A percentile compares a stretch with the other conserved stretches of the same genome.
Evolutionary conservation across 306 rosid genomes (phyloP).

Genomic region (Begonia peltatifolia): DNA sequence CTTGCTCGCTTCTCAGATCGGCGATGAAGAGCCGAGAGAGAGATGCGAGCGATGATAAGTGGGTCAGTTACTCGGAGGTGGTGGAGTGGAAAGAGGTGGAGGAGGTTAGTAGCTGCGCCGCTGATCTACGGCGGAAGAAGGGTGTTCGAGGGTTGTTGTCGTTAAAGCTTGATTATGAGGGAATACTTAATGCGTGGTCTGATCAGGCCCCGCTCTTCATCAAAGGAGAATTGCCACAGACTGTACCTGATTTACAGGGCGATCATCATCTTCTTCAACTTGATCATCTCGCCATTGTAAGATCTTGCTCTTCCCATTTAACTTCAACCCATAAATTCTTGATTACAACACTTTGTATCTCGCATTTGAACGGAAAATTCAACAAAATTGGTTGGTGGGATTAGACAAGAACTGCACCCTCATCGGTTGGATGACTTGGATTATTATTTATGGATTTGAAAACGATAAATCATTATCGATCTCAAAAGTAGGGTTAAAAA

Average conservation of each 20-base stretch:
- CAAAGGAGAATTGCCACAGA: slow-evolving; percentile 37
- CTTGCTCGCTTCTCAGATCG: slow-evolving; percentile 37
- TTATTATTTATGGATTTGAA: no score
- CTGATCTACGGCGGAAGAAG: slow-evolving; percentile 1
- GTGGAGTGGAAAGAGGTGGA: slow-evolving; percentile 46
- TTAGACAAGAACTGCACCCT: no score
- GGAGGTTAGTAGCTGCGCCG: slow-evolving; percentile 25
- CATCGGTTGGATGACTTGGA: no score
- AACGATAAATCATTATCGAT: no score
- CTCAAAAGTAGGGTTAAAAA: no score
- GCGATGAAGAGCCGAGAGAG: slow-evolving; percentile 62
- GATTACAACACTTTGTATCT: no score
- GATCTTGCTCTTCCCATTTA: slow-evolving; percentile 2
- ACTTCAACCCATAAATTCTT: no score
- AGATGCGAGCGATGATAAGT: slow-evolving; percentile 45
- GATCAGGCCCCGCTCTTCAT: slow-evolving; percentile 63
- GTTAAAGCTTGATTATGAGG: slow-evolving; percentile 75
- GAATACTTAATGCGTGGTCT: slow-evolving; percentile 81
- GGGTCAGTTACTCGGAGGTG: slow-evolving; percentile 85
- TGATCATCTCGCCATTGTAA: slow-evolving; percentile 27
- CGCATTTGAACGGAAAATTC: no score
- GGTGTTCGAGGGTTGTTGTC: slow-evolving; percentile 16
- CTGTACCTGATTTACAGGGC: slow-evolving; percentile 42
- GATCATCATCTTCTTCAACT: slow-evolving; percentile 2
- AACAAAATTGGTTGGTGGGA: no score